Base-by-base conservation (phyloP, 805 yeast species). In the Candida broadrunensis region DNA sequence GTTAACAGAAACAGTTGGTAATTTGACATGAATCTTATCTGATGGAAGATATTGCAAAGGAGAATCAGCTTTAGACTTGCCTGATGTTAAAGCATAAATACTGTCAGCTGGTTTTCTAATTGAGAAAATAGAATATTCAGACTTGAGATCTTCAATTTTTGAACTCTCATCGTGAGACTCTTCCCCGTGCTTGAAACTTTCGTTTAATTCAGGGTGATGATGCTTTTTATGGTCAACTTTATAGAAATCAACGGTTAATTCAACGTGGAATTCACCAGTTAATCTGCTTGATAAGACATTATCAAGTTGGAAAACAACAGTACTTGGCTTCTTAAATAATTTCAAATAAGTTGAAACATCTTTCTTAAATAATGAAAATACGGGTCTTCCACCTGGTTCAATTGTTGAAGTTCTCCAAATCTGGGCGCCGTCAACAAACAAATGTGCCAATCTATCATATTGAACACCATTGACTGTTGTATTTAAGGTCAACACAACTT, bases 351-450 rank as follows among this genome's bases (percentile, higher is more conserved):
- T 56, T 2, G 89, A 72, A 1, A 86, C 73, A 55, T 88, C 96
- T 55, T 85, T 87, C 23, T 73, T 65, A 40, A 73, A 63, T 4
- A 60, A 52, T 19, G 85, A 77, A 47, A 68, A 75, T 8, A 75
- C 73, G 2, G 63, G 49, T 12, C 53, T 55, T 33, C 63, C 59
- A 35, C 67, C 65, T 3, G 96, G 96, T 60, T 51, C 82, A 61
- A 42, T 80, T 2, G 96, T 88, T 2, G 91, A 83, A 1, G 88
- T 81, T 60, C 96, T 76, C 95, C 96, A 88, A 30, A 88, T 65
- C 47, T 85, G 85, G 13, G 73, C 67, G 24, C 81, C 86, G 42
- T 72, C 71, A 24, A 85, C 59, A 50, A 74, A 82, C 35, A 86
- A 66, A 56, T 83, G 83, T 14, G 81, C 81, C 48, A 83, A 61